Evolutionary conservation across 345 rosid genomes (phyloP).

Genomic region (Stellera chamaejasme): DNA sequence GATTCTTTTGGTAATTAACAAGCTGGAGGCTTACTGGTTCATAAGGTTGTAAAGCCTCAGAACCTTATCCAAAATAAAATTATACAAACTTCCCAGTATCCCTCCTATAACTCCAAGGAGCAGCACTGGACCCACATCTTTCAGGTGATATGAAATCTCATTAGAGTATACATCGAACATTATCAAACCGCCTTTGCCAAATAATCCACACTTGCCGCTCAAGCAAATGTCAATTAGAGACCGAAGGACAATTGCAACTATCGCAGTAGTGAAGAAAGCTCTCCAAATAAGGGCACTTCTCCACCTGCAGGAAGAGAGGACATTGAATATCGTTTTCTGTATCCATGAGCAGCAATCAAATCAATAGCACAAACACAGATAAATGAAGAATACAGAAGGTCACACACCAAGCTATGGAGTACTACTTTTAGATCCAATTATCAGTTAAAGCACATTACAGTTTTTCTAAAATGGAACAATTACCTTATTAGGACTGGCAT

Average conservation of each 20-base stretch:
- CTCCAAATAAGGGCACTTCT: constrained; percentile 89
- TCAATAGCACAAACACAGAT: not conserved
- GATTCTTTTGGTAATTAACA: constrained; percentile 4
- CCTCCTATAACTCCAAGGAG: constrained; percentile 82
- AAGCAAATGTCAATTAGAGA: constrained; percentile 81
- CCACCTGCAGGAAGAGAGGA: constrained; percentile 48
- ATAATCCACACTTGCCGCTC: constrained; percentile 78
- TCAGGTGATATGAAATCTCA: constrained; percentile 56
- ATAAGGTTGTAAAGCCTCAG: constrained; percentile 59
- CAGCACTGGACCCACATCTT: constrained; percentile 73
- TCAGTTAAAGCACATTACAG: not conserved
- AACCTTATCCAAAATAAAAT: constrained; percentile 62
- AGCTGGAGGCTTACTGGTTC: constrained; percentile 53
- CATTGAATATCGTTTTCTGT: too few species aligned
- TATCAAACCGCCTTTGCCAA: constrained; percentile 91
- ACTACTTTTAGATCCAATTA: not conserved
- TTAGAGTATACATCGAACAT: constrained; percentile 79
- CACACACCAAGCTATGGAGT: not conserved
- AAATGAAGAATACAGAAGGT: not conserved
- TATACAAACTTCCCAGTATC: constrained; percentile 71
- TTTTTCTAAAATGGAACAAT: not conserved
- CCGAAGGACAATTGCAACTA: constrained; percentile 79
- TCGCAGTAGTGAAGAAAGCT: constrained; percentile 81
- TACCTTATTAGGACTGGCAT: not conserved
- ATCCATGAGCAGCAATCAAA: not conserved